phyloP scores from a whole-genome alignment of 164 flowering plant species.

The Berberis vulgaris region DNA sequence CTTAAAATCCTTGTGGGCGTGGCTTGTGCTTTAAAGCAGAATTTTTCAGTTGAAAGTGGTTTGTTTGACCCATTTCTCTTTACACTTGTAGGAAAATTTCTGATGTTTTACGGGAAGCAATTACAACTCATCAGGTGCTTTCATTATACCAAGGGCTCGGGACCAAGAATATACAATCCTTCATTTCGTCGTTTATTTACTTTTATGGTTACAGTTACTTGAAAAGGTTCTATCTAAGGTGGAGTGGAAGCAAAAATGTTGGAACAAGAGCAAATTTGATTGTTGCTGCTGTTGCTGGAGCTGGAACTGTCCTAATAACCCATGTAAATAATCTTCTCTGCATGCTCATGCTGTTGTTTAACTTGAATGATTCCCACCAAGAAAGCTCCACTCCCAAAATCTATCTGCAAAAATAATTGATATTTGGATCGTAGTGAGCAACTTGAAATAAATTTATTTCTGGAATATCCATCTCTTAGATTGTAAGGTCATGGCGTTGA shows the following conservation, averaged over 20 bases:
- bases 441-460: no score
- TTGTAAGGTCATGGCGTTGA: no score
- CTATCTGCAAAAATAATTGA: no score
- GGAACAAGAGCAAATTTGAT: constrained; percentile 63
- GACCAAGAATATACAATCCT: constrained; percentile 62
- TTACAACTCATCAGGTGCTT: constrained; percentile 40
- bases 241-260: constrained; percentile 41
- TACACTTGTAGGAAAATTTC: constrained; percentile 37
- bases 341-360: not conserved
- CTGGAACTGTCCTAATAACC: constrained; percentile 45
- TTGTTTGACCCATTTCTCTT: no score
- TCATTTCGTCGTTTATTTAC: constrained; percentile 53
- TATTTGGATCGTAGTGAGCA: no score
- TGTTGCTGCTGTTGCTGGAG: constrained; percentile 72
- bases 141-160: constrained; percentile 72
- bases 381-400: no score
- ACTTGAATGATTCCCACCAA: no score
- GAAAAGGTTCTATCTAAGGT: constrained; percentile 40
- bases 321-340: constrained; percentile 30
- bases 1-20: no score
- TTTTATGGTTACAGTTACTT: constrained; percentile 69
- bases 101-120: constrained; percentile 67
- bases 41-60: no score
- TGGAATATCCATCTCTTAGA: no score
- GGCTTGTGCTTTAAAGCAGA: no score